These are phyloP conservation scores for Pestalotiopsis sp. DNA, from an alignment of 2,329 filamentous ascomycete genomes.

Conservation along the genomic window DNA sequence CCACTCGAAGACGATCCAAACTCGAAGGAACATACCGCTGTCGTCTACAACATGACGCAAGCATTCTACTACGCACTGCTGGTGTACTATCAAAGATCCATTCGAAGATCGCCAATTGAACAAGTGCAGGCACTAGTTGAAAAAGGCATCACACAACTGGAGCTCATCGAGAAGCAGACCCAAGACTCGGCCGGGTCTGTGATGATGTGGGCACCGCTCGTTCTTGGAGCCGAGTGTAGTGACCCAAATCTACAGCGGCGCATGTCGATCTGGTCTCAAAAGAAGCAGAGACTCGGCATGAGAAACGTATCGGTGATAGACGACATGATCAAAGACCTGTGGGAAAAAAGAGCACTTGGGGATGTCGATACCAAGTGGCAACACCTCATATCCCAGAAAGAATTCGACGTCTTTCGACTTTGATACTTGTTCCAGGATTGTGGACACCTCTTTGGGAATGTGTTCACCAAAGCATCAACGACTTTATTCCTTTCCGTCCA, in stretches of 20 bases:
- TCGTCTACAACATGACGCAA: conserved; percentile 22
- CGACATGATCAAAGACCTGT: conserved; percentile 32
- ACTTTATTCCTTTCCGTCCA: no score
- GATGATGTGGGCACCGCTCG: conserved; percentile 37
- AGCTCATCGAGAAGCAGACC: conserved; percentile 30
- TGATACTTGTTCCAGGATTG: not conserved
- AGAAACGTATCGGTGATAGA: conserved; percentile 32
- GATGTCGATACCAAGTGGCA: conserved; percentile 31
- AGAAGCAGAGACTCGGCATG: conserved; percentile 35
- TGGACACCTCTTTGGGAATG: not conserved
- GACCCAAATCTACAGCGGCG: conserved; percentile 25
- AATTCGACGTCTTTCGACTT: conserved; percentile 31
- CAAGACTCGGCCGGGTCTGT: conserved; percentile 31
- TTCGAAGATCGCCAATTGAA: conserved; percentile 24
- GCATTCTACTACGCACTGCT: conserved; percentile 37
- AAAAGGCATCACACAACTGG: conserved; percentile 31
- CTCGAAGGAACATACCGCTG: conserved; percentile 26
- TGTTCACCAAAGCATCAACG: no score
- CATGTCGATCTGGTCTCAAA: conserved; percentile 32
- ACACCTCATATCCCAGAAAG: conserved; percentile 31
- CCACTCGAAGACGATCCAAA: conserved; percentile 18
- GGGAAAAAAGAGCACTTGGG: conserved; percentile 22
- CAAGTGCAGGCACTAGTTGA: conserved; percentile 33
- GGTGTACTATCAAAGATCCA: conserved; percentile 34
- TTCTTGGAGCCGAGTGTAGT: conserved; percentile 36